Evolutionary conservation across 129 eudicot species (phyloP).

Genomic region (Artemisia argyi): DNA sequence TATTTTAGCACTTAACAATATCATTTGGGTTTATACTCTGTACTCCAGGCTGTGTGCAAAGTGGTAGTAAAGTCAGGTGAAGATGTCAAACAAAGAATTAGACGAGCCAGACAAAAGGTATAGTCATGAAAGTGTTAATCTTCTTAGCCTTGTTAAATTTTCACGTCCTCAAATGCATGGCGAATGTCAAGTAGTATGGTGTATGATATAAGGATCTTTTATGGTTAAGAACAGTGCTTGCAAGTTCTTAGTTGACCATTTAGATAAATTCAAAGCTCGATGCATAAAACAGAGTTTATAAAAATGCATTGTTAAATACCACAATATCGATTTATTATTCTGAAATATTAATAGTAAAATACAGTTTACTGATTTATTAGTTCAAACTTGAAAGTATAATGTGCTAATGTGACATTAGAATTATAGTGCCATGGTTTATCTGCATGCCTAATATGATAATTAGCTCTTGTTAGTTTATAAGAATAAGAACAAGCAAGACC

Average conservation of each 20-base stretch:
- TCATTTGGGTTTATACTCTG: slow-evolving; percentile 11
- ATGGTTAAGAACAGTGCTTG: slow-evolving; percentile 7
- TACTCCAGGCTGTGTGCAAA: slow-evolving; percentile 79
- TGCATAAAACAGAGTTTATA: neutral
- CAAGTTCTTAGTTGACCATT: neutral
- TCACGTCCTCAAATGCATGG: slow-evolving; percentile 18
- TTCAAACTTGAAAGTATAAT: too few species aligned
- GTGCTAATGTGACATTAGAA: too few species aligned
- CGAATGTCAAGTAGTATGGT: neutral
- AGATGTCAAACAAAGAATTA: slow-evolving; percentile 88
- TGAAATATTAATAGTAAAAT: neutral
- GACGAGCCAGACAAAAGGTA: slow-evolving; percentile 98
- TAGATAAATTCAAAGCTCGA: neutral
- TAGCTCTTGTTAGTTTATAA: too few species aligned
- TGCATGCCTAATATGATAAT: too few species aligned
- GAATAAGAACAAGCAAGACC: too few species aligned
- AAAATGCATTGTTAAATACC: neutral
- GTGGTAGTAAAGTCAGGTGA: slow-evolving; percentile 86
- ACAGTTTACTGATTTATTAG: too few species aligned
- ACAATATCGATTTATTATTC: neutral
- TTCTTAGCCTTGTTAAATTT: neutral
- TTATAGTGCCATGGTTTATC: too few species aligned
- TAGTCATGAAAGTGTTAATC: neutral
- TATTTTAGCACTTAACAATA: slow-evolving; percentile 10
- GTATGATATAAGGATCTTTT: neutral